Evolutionary conservation across 2,329 filamentous ascomycete genomes (phyloP), one percentile per base, ranked within the genome.

Genomic region (Hypoxylon sp.): DNA sequence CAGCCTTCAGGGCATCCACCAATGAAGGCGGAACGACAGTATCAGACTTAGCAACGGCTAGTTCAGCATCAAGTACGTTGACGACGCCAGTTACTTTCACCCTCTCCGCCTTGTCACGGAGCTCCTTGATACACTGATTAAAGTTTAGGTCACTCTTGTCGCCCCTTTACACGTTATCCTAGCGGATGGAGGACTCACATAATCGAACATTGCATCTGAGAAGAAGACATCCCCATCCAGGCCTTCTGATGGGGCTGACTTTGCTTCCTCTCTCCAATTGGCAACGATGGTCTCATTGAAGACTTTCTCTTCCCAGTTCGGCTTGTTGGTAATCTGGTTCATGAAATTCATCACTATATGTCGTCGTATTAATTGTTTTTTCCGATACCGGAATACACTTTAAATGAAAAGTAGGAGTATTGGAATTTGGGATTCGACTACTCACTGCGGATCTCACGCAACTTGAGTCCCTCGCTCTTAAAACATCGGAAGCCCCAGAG

Each of bases 11-110:
- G 0, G 79, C 76, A 0, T 83, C 14, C 3, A 79, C 75, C 2
- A 88, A 70, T 0, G 79, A 73, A 0, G 75, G 57, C 0, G 82
- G 66, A 1, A 89, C 75, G 2, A 80, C 74, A 0, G 71, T 77
- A 73, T 89, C 87, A 1, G 86, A 86, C 71, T 89, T 89, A 62
- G 82, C 83, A 3, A 88, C 79, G 51, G 80, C 80, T 6, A 72
- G 25, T 31, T 72, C 69, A 1, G 80, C 80, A 57, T 86, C 84
- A 22, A 85, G 77, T 0, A 83, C 79, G 2, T 79, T 78, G 2
- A 86, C 72, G 20, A 83, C 76, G 0, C 77, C 71, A 25, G 77
- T 79, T 17, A 77, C 69, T 61, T 81, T 76, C 58, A 81, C 80
- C 22, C 81, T 76, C 20, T 75, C 72, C 1, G 83, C 84, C 70